These are phyloP conservation scores for Ceriops tagal DNA, from an alignment of 345 rosid species.

Conservation along the genomic window DNA sequence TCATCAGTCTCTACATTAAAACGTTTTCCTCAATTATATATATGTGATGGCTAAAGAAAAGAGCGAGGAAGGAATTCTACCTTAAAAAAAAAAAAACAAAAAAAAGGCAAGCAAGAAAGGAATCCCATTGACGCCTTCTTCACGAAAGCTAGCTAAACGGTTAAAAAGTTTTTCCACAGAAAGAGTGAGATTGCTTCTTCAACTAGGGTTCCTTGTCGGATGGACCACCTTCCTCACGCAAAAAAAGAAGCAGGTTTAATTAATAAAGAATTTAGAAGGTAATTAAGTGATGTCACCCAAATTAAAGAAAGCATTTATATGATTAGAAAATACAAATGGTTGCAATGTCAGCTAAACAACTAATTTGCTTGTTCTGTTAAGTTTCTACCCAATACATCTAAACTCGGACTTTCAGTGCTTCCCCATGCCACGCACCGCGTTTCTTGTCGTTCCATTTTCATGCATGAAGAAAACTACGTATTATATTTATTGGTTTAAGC, in stretches of 20 bases:
- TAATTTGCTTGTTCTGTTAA: slow-evolving; percentile 60
- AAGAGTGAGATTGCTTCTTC: slow-evolving; percentile 43
- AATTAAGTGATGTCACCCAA: slow-evolving; percentile 37
- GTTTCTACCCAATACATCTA: slow-evolving; percentile 80
- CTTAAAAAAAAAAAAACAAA: neutral
- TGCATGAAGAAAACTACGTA: slow-evolving; percentile 18
- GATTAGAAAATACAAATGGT: slow-evolving; percentile 23
- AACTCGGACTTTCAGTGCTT: slow-evolving; percentile 54
- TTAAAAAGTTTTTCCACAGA: slow-evolving; percentile 10
- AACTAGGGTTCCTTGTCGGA: slow-evolving; percentile 51
- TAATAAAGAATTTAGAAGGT: slow-evolving; percentile 18
- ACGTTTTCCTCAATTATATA: no score
- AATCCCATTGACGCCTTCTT: slow-evolving; percentile 11
- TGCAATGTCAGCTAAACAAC: slow-evolving; percentile 56
- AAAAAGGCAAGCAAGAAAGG: neutral
- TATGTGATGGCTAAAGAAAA: neutral
- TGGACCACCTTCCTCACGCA: slow-evolving; percentile 32
- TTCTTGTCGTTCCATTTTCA: slow-evolving; percentile 26
- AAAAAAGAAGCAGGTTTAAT: slow-evolving; percentile 28
- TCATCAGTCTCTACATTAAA: no score
- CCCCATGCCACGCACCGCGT: slow-evolving; percentile 38
- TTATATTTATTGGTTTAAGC: neutral
- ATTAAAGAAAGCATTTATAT: slow-evolving; percentile 1
- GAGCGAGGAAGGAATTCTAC: neutral
- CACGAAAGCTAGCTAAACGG: slow-evolving; percentile 29